Evolutionary conservation across 2,329 filamentous ascomycete species (phyloP).

Genomic region (Sclerotinia sclerotiorum): DNA sequence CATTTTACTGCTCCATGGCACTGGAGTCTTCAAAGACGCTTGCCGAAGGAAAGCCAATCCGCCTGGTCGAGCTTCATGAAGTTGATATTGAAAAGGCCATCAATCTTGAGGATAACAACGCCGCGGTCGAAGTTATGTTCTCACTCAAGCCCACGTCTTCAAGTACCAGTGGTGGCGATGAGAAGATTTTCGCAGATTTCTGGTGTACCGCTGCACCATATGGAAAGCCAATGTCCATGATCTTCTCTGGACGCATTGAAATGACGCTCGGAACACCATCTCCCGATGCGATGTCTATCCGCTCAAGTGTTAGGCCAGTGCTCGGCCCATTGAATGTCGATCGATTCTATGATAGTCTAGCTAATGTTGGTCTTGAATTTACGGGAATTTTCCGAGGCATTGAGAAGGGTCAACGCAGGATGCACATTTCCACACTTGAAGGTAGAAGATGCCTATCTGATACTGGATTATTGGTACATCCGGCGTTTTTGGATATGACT

Average conservation of each 20-base stretch:
- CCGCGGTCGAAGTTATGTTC: constrained; percentile 27
- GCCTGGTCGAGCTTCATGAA: constrained; percentile 36
- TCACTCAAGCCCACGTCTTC: constrained; percentile 15
- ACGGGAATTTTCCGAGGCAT: constrained; percentile 27
- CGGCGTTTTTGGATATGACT: constrained; percentile 55
- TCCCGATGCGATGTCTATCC: constrained; percentile 3
- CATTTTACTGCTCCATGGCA: constrained; percentile 39
- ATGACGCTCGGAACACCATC: constrained; percentile 19
- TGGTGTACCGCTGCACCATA: constrained; percentile 14
- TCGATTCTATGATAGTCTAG: constrained; percentile 28
- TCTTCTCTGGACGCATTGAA: constrained; percentile 16
- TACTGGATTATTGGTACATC: constrained; percentile 47
- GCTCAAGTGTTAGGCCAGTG: background rate
- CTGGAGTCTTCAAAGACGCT: constrained; percentile 35
- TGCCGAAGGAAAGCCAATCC: constrained; percentile 17
- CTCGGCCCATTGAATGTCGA: constrained; percentile 25
- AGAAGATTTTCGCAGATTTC: constrained; percentile 8
- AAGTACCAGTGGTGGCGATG: constrained; percentile 1
- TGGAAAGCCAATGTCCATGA: constrained; percentile 14
- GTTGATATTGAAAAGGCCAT: constrained; percentile 28
- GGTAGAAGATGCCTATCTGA: background rate
- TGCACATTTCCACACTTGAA: constrained; percentile 23
- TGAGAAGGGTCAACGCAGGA: constrained; percentile 22
- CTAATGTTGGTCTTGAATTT: constrained; percentile 29
- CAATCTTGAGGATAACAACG: constrained; percentile 28